phyloP scores from a whole-genome alignment of 371 early-diverging fungal genomes.

The Apophysomyces ossiformis region DNA sequence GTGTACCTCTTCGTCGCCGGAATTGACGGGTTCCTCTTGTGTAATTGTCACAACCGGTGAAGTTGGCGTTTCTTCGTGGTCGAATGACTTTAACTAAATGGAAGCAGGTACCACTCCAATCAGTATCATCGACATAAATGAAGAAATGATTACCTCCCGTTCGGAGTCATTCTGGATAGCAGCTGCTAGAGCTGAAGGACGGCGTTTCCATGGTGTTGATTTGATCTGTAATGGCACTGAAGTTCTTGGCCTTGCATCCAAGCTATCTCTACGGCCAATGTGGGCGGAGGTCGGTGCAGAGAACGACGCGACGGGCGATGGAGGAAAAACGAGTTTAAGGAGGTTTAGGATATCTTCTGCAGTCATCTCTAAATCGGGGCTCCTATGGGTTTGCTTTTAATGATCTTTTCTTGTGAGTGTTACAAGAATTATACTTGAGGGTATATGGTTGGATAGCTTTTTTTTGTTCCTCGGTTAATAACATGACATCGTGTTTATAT shows the following conservation, averaged over 20 bases:
- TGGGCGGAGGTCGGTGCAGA: conserved; percentile 29
- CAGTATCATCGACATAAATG: not conserved
- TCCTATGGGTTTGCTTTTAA: conserved; percentile 12
- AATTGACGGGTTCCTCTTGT: conserved; percentile 11
- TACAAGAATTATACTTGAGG: conserved; percentile 8
- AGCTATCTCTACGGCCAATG: conserved; percentile 4
- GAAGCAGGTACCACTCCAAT: not conserved
- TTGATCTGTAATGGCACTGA: conserved; percentile 14
- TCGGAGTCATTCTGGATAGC: conserved; percentile 14
- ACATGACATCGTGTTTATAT: conserved; percentile 33
- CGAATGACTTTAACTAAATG: not conserved
- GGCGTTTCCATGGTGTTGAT: conserved; percentile 35
- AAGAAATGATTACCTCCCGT: conserved; percentile 3
- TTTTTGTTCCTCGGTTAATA: conserved; percentile 45
- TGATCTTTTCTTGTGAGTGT: not conserved
- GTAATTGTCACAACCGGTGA: not conserved
- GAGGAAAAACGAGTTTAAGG: conserved; percentile 44
- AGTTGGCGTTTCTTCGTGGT: not conserved
- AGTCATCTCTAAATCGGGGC: conserved; percentile 58
- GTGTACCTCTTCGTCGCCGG: conserved; percentile 5
- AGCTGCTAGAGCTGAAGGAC: conserved; percentile 29
- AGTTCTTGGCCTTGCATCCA: conserved; percentile 22
- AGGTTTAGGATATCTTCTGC: conserved; percentile 52
- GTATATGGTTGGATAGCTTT: conserved; percentile 49
- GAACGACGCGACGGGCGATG: conserved; percentile 28